Evolutionary conservation across 2,329 filamentous ascomycete species (phyloP).

Genomic region (Ophiosphaerella herpotricha): DNA sequence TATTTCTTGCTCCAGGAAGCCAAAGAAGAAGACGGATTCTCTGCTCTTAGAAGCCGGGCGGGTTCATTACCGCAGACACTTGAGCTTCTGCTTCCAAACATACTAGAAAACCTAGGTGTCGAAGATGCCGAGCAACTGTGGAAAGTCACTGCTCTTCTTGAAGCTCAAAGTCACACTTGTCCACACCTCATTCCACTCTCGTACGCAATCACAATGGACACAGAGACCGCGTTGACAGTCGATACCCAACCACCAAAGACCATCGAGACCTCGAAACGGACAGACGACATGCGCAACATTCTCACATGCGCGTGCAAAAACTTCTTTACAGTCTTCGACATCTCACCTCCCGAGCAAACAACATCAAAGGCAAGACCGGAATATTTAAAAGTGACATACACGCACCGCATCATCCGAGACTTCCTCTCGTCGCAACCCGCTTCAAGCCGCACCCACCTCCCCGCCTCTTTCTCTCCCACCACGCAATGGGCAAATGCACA

Average conservation of each 20-base stretch:
- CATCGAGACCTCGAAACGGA: conserved; percentile 18
- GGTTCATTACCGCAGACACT: conserved; percentile 30
- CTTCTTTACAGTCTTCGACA: conserved; percentile 30
- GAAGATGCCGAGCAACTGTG: conserved; percentile 23
- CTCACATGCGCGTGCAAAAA: conserved; percentile 24
- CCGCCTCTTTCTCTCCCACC: conserved; percentile 17
- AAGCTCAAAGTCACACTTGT: conserved; percentile 20
- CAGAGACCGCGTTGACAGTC: conserved; percentile 20
- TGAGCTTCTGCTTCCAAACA: conserved; percentile 29
- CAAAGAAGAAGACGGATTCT: conserved; percentile 26
- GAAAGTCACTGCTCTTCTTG: conserved; percentile 29
- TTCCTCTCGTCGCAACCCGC: conserved; percentile 22
- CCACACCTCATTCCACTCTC: conserved; percentile 30
- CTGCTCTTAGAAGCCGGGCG: conserved; percentile 26
- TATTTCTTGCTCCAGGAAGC: conserved; percentile 26
- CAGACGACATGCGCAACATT: conserved; percentile 23
- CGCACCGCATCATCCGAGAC: conserved; percentile 29
- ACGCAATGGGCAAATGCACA: conserved; percentile 31
- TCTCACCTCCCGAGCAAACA: conserved; percentile 8
- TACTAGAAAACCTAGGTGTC: conserved; percentile 13
- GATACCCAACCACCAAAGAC: conserved; percentile 23
- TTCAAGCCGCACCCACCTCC: conserved; percentile 7
- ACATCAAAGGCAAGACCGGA: conserved; percentile 6
- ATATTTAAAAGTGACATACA: conserved; percentile 28
- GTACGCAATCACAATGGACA: conserved; percentile 26